Evolutionary conservation across 345 rosid genomes (phyloP), one percentile per base, ranked within the genome.

Genomic region (Eucalyptus polybractea): DNA sequence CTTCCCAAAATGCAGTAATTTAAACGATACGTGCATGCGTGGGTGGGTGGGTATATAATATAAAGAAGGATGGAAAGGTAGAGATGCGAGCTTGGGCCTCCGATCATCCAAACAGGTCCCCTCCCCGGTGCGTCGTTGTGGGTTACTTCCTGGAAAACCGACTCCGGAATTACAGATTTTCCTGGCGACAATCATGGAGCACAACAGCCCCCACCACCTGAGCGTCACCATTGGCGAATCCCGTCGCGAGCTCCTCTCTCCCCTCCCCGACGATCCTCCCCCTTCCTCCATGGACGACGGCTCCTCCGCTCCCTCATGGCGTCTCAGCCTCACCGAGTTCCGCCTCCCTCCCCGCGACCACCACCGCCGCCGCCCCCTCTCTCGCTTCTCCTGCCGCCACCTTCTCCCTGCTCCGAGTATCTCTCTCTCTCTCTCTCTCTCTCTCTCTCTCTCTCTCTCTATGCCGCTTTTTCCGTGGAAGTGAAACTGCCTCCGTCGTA

Each of bases 281-380:
- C 44, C 81, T 72, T 72, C 44, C 81, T 33, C 81, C 80, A 88
- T 83, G 67, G 58, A 31, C 89, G 13, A 49, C 42, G 25, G 21
- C 87, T 88, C 62, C 47, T 56, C 80, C 45, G 33, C 86, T n/a
- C 69, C 86, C 85, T 51, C 91, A 7, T 87, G 91, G 91, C 91
- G 89, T 45, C 91, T 90, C 83, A 90, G 88, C 51, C 87, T 90
- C 91, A 50, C 53, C 88, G 87, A 81, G 85, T 90, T 90, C 89
- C 91, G 86, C 60, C 89, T 90, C 81, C 51, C 89, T 90, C 72
- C 88, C 88, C 50, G 27, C 49, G 76, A 17, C 19, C 37, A 24
- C 50, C 44, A 2, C 24, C 58, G 8, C 37, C 49, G 24, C 50
- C 31, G 13, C 24, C 29, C 58, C 83, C 13, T 6, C 87, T 44